Evolutionary conservation across 768 basidiomycete genomes (phyloP), one percentile per base, ranked within the genome.

Genomic region (Leccinum uliginosum): DNA sequence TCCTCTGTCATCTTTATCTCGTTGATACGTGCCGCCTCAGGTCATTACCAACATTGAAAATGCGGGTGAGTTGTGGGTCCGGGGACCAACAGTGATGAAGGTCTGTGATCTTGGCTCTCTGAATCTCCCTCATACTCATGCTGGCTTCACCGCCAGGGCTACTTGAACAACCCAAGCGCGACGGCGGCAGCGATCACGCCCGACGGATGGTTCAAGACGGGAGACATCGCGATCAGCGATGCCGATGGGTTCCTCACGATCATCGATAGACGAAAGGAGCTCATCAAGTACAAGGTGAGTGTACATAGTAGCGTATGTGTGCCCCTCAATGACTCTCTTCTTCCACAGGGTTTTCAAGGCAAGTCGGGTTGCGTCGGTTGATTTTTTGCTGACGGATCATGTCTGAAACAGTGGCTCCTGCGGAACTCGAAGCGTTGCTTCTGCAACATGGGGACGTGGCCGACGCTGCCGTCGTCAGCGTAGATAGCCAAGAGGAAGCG

Each of bases 201-300:
- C 0, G 87, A 91, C 50, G 80, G 83, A 3, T 97, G 91, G 91
- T 86, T 93, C 75, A 91, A 88, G 77, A 94, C 93, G 0, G 92
- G 93, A 1, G 93, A 96, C 68, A 81, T 95, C 50, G 88, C 81
- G 2, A 68, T 78, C 17, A 72, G 82, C 12, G 87, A 92, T 58
- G 56, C 70, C 3, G 83, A 91, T 1, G 93, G 91, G 0, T 89
- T 78, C 66, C 90, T 84, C 67, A 81, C 77, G 61, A 87, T 91
- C 51, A 84, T 91, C 2, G 88, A 91, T 62, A 74, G 91, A 32
- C 76, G 79, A 48, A 90, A 90, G 59, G 89, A 89, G 63, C 72
- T 89, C 23, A 85, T 90, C 67, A 87, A 90, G 63, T 88, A 89
- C 72, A 89, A 89, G 75, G 84, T 64, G 7, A 14, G 63, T 54